A percentile compares a stretch with the other conserved stretches of the same genome.
These are phyloP conservation scores for Lavandula angustifolia DNA, from an alignment of 257 asterid genomes.

Conservation along the genomic window DNA sequence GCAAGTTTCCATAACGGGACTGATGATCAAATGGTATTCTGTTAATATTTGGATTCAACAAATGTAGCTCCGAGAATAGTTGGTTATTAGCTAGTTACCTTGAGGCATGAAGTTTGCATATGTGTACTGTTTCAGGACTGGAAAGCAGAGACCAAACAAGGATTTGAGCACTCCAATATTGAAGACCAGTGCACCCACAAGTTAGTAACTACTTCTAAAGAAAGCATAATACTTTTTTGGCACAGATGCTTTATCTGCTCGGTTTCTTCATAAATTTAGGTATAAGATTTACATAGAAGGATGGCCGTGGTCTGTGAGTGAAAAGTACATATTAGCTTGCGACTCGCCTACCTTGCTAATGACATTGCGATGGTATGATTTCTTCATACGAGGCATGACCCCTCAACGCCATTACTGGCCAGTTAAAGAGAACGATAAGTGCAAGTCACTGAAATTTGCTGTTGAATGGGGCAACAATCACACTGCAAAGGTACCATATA, in stretches of 20 bases:
- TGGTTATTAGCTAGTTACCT: too few species aligned
- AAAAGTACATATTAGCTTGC: slow-evolving; percentile 82
- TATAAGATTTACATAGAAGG: slow-evolving; percentile 91
- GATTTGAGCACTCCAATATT: slow-evolving; percentile 55
- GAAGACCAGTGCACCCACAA: slow-evolving; percentile 69
- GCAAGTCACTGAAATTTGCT: slow-evolving; percentile 73
- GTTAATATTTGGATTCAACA: too few species aligned
- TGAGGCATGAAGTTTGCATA: too few species aligned
- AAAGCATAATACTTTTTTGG: too few species aligned
- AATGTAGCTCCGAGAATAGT: too few species aligned
- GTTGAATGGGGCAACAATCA: slow-evolving; percentile 88
- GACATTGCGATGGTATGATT: slow-evolving; percentile 67
- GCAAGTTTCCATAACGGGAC: too few species aligned
- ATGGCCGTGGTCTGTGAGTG: slow-evolving; percentile 84
- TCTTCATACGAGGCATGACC: slow-evolving; percentile 68
- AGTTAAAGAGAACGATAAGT: slow-evolving; percentile 54
- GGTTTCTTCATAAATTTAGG: slow-evolving; percentile 31
- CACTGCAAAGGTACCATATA: slow-evolving; percentile 48
- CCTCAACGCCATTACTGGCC: slow-evolving; percentile 90
- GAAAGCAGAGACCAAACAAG: slow-evolving; percentile 45
- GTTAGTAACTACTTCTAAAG: background rate
- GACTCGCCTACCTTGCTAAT: slow-evolving; percentile 68
- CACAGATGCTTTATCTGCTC: too few species aligned
- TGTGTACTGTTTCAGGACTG: slow-evolving; percentile 49
- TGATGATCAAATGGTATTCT: too few species aligned